A percentile compares a stretch with the other conserved stretches of the same genome.
These are phyloP conservation scores for Colletotrichum acutatum DNA, from an alignment of 2,329 filamentous ascomycete genomes.

Conservation along the genomic window DNA sequence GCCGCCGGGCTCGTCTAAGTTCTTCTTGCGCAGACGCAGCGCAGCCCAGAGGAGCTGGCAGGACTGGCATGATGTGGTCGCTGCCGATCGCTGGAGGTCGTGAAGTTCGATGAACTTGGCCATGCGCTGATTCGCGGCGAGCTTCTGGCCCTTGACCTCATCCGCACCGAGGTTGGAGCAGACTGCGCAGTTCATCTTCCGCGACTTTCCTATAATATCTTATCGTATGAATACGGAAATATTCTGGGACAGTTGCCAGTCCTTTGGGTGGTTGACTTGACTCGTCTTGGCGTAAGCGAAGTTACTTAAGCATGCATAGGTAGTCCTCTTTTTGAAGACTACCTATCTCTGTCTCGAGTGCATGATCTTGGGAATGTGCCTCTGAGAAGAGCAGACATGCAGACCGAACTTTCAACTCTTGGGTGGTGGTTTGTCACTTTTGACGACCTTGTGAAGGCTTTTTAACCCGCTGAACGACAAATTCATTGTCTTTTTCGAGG, in stretches of 20 bases:
- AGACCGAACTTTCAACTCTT: not conserved
- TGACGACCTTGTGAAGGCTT: not conserved
- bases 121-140: not conserved
- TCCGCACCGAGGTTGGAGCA: not conserved
- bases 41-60: not conserved
- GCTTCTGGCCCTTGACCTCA: not conserved
- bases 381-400: not conserved
- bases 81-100: not conserved
- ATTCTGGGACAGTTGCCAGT: not conserved
- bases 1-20: not conserved
- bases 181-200: not conserved
- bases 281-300: not conserved
- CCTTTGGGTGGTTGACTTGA: not conserved
- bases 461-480: not conserved
- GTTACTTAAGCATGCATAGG: not conserved
- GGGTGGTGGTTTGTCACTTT: not conserved
- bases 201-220: too few relatives aligned
- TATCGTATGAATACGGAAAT: too few relatives aligned
- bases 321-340: not conserved
- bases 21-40: not conserved
- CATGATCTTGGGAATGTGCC: not conserved
- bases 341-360: not conserved
- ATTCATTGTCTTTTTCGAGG: not conserved
- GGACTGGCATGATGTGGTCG: not conserved
- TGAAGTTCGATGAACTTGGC: not conserved